A percentile compares a stretch with the other conserved stretches of the same genome.
Evolutionary conservation across 371 early-diverging fungal species (phyloP).

Genomic region (Capillidium rhysosporum): DNA sequence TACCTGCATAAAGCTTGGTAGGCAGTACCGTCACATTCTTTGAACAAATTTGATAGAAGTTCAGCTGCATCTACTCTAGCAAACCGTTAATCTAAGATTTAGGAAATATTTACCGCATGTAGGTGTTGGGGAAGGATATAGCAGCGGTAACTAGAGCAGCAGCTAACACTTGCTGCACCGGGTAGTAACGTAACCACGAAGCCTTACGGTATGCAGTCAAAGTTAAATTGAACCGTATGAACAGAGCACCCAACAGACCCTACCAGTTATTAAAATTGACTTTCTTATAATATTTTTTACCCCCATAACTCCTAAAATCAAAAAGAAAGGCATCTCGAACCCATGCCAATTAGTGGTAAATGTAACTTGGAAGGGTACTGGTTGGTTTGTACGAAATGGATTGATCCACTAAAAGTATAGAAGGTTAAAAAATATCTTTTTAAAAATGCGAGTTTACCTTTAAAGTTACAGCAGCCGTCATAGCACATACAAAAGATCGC

Average conservation of each 20-base stretch:
- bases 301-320: slow-evolving; percentile 62
- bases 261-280: slow-evolving; percentile 8
- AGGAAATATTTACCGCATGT: slow-evolving; percentile 25
- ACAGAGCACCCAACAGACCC: slow-evolving; percentile 80
- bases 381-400: slow-evolving; percentile 76
- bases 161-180: slow-evolving; percentile 48
- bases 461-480: slow-evolving; percentile 63
- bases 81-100: neutral
- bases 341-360: slow-evolving; percentile 71
- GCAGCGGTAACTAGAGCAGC: slow-evolving; percentile 50
- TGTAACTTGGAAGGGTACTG: slow-evolving; percentile 76
- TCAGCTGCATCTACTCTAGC: slow-evolving; percentile 30
- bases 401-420: slow-evolving; percentile 34
- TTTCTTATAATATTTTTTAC: slow-evolving; percentile 17
- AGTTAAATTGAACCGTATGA: slow-evolving; percentile 54
- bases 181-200: slow-evolving; percentile 31
- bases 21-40: slow-evolving; percentile 31
- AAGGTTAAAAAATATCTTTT: neutral
- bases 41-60: slow-evolving; percentile 42
- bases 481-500: slow-evolving; percentile 75
- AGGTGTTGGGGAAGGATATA: slow-evolving; percentile 55
- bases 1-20: slow-evolving; percentile 22
- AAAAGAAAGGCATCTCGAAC: slow-evolving; percentile 70
- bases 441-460: slow-evolving; percentile 22
- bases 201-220: slow-evolving; percentile 43